Evolutionary conservation across 1,284 basidiomycete genomes (phyloP), one percentile per base, ranked within the genome.

Genomic region (Porphyrellus sp.): DNA sequence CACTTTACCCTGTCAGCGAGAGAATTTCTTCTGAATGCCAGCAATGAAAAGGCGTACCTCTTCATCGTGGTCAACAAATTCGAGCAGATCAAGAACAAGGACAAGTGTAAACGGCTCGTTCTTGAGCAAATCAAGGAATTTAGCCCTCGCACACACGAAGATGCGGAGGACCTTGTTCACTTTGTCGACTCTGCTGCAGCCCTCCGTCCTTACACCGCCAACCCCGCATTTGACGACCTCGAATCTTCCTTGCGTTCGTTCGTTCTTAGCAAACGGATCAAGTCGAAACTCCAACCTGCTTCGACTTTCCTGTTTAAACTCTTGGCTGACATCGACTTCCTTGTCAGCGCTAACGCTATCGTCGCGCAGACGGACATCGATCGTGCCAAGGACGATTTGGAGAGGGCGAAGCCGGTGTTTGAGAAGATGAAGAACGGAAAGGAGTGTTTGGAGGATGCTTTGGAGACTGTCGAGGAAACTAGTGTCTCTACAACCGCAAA

Each of bases 11-110:
- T 98, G 8, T 96, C 93, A 0, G 91, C 93, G 9, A 92, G 91
- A 67, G 95, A 99, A 72, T 99, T 99, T 77, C 80, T 99, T 40
- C 83, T 78, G 77, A 93, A 86, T 63, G 95, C 97, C 1, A 91
- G 89, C 72, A 90, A 94, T 66, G 97, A 99, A 75, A 99, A 99
- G 77, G 93, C 96, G 0, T 97, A 97, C 70, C 78, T 99, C 34
- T 99, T 99, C 76, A 91, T 99, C 64, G 97, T 99, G 44, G 96
- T 99, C 68, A 99, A 99, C 82, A 95, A 98, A 72, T 99, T 88
- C 69, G 94, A 94, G 65, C 89, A 92, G 68, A 98, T 99, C 73
- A 82, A 85, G 66, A 91, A 98, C 80, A 98, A 98, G 77, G 90
- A 90, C 46, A 91, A 93, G 72, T 99, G 96, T 73, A 83, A 85